Base-by-base conservation (phyloP, 805 yeast genomes). In the Ogataea philodendri region DNA sequence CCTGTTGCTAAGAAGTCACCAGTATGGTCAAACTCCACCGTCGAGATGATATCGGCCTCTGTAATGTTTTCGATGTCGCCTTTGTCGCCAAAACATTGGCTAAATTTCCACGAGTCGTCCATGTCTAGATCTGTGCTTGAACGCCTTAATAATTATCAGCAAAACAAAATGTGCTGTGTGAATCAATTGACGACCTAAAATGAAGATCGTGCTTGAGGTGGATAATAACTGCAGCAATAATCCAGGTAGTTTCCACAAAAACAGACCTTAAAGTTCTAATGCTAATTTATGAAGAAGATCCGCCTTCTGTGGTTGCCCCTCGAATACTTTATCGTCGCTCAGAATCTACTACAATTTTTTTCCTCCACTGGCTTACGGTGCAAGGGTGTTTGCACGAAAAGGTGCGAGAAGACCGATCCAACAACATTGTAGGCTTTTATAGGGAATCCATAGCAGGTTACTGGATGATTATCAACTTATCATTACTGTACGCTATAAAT, bases 11-110 rank as follows among this genome's bases (percentile, higher is more conserved):
- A 67, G 56, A 82, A 93, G 57, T 93, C 88, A 32, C 99, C 99
- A 6, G 93, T 77, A 56, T 81, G 84, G 60, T 93, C 96, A 55
- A 93, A 93, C 65, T 93, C 97, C 25, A 93, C 97, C 3, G 98
- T 86, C 13, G 96, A 84, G 44, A 93, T 93, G 57, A 93, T 89
- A 61, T 93, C 99, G 4, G 97, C 96, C 57, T 89, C 97, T 3
- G 96, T 88, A 54, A 89, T 86, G 54, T 80, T 84, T 48, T 90
- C 97, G 39, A 89, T 83, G 60, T 93, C 99, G 30, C 96, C 96
- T 62, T 94, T 93, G 63, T 93, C 98, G 46, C 99, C 99, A 71
- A 93, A 93, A 62, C 99, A 93, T 63, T 89, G 97, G 51, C 95
- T 84, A 61, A 89, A 89, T 62, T 86, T 87, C 90, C 90, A 82